Evolutionary conservation across 495 filamentous ascomycete species (phyloP).

Genomic region (Penicillium atrosanguineum): DNA sequence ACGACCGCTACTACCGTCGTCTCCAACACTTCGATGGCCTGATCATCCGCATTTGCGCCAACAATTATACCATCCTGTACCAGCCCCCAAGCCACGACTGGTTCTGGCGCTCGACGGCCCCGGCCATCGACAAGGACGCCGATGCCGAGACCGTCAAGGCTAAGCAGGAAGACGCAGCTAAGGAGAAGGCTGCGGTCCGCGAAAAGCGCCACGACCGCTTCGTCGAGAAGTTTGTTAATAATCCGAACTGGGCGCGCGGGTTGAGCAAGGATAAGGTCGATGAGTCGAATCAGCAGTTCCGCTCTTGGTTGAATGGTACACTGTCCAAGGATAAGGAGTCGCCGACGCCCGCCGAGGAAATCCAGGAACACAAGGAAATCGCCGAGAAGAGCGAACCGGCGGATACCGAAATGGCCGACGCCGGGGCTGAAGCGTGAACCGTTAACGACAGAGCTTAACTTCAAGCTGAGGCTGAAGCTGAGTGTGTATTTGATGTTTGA

Average conservation of each 20-base stretch:
- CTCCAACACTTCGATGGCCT: conserved; percentile 71
- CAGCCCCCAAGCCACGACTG: conserved; percentile 64
- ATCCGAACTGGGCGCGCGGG: conserved; percentile 73
- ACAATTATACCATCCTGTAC: conserved; percentile 79
- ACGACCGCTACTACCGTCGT: conserved; percentile 48
- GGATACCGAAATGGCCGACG: conserved; percentile 42
- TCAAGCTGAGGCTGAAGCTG: too few species aligned
- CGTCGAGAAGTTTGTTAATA: conserved; percentile 70
- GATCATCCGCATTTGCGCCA: conserved; percentile 73
- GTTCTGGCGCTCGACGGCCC: conserved; percentile 45
- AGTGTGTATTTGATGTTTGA: too few species aligned
- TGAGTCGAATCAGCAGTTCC: conserved; percentile 61
- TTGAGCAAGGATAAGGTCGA: conserved; percentile 70
- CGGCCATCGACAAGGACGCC: conserved; percentile 18
- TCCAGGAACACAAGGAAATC: conserved; percentile 4
- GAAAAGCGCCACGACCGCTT: conserved; percentile 61
- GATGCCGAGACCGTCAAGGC: conserved; percentile 21
- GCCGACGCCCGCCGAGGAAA: conserved; percentile 13
- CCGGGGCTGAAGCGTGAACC: conserved; percentile 17
- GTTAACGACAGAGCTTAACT: too few species aligned
- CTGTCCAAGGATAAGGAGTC: conserved; percentile 17
- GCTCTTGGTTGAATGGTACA: conserved; percentile 40
- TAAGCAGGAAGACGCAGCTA: conserved; percentile 43
- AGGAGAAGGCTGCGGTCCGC: conserved; percentile 44
- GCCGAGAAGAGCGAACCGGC: conserved; percentile 9